These are phyloP conservation scores for Meyerozyma carpophila DNA, from an alignment of 1,139 yeast species.

Conservation along the genomic window DNA sequence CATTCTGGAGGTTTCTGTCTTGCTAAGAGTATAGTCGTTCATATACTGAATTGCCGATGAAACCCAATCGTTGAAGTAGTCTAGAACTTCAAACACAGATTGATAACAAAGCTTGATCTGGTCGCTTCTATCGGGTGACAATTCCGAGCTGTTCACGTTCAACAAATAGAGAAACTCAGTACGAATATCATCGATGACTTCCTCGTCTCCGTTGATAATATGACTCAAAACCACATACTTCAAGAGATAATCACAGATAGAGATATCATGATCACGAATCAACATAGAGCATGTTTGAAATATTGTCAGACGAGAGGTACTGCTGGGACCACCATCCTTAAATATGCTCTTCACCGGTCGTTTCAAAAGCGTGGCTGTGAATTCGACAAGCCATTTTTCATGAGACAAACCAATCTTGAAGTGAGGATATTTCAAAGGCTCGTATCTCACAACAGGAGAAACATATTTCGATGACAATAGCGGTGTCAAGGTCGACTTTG, in stretches of 20 bases:
- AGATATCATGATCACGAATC: slow-evolving; percentile 66
- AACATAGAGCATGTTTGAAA: slow-evolving; percentile 63
- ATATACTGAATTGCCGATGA: slow-evolving; percentile 31
- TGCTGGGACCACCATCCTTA: slow-evolving; percentile 3
- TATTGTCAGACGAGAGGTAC: slow-evolving; percentile 29
- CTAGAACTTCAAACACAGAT: slow-evolving; percentile 71
- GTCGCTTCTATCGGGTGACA: slow-evolving; percentile 50
- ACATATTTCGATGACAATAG: slow-evolving; percentile 70
- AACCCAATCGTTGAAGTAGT: slow-evolving; percentile 78
- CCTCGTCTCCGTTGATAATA: slow-evolving; percentile 46
- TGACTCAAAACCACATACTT: slow-evolving; percentile 76
- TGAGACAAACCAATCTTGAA: slow-evolving; percentile 30
- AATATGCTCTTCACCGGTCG: slow-evolving; percentile 18
- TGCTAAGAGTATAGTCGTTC: slow-evolving; percentile 17
- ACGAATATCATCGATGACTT: slow-evolving; percentile 40
- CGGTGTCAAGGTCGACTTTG: slow-evolving; percentile 74
- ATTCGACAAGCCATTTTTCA: slow-evolving; percentile 62
- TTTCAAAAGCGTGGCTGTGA: slow-evolving; percentile 62
- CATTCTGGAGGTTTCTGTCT: slow-evolving; percentile 14
- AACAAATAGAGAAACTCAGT: slow-evolving; percentile 59
- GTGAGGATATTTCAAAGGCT: slow-evolving; percentile 28
- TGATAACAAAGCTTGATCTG: slow-evolving; percentile 62
- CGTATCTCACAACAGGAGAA: slow-evolving; percentile 41
- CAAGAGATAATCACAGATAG: slow-evolving; percentile 65
- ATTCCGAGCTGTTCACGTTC: slow-evolving; percentile 35